Base-by-base conservation (phyloP, 2,329 filamentous ascomycete genomes). In the Diaporthe citrichinensis region DNA sequence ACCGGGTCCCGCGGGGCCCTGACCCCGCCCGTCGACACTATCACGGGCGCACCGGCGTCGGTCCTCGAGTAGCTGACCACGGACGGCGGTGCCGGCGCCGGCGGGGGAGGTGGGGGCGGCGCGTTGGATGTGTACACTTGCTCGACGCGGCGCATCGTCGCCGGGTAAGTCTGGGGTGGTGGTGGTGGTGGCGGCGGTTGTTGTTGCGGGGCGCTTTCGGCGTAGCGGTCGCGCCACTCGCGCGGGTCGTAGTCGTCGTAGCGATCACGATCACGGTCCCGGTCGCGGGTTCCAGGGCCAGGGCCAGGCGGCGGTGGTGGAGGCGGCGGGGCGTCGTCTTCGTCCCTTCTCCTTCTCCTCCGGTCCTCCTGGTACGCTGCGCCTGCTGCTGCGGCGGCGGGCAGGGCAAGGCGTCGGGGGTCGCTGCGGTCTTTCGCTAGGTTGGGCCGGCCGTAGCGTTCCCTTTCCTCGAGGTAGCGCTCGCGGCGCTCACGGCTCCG, bases 221-320 rank as follows among this genome's bases (percentile, higher is more conserved):
- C 44, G 71, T 73, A 73, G 46, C 71, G 71, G 25, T 57, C 49
- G 20, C 71, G 71, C 46, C 71, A 55, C 41, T 65, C 71, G 36
- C 71, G 71, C 20, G 71, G 57, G 74, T 65, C 34, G 65, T 72
- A 61, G 62, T 73, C 74, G 74, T 49, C 46, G 53, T 62, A 49
- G n/a, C 41, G 46, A 23, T 65, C 73, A 3, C 53, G 25, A 10
- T 31, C 58, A 0, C 46, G 28, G 28, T 31, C 44, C 3, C 55
- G 51, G 34, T 53, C 57, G 17, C 34, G 59, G 9, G 25, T 6
- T 7, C 62, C 44, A 14, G 62, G 44, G 17, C 17, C 41, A 23
- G 44, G 44, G 44, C 44, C 44, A 0, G 62, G 62, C 2, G 62
- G 46, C 2, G 62, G 62, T 0, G 62, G 62, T 1, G 57, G 57